A percentile compares a stretch with the other conserved stretches of the same genome.
phyloP scores from a whole-genome alignment of 2,329 filamentous ascomycete genomes.

The Pyrenophora tritici-repentis region DNA sequence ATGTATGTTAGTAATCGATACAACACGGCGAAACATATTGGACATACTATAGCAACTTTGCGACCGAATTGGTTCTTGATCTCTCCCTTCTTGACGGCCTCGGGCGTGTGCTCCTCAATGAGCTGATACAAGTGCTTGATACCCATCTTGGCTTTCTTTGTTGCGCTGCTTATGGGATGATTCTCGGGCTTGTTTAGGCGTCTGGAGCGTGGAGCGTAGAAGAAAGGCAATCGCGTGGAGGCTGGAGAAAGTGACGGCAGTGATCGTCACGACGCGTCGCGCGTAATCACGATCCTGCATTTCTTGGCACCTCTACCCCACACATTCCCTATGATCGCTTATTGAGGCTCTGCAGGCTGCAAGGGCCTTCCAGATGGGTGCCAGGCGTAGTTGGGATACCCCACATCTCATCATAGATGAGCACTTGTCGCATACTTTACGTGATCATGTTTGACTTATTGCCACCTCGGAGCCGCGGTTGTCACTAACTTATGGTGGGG shows the following conservation, averaged over 20 bases:
- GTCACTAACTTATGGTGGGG: constrained; percentile 20
- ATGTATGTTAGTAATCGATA: constrained; percentile 26
- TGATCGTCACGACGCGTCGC: constrained; percentile 35
- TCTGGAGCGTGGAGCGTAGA: not conserved
- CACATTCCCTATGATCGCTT: constrained; percentile 6
- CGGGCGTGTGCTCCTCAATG: constrained; percentile 81
- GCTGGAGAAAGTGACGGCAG: constrained; percentile 23
- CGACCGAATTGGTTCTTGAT: constrained; percentile 99
- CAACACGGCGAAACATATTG: not conserved
- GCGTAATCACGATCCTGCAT: constrained; percentile 37
- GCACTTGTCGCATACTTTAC: not conserved
- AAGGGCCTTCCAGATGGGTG: not conserved
- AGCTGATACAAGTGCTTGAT: constrained; percentile 55
- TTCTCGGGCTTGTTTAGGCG: not conserved
- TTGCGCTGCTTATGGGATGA: not conserved
- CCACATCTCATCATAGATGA: not conserved
- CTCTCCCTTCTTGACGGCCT: constrained; percentile 92
- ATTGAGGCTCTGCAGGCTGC: constrained; percentile 8
- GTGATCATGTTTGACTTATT: constrained; percentile 15
- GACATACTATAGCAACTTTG: constrained; percentile 90
- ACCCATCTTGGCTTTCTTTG: constrained; percentile 37
- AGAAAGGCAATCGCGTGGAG: constrained; percentile 16
- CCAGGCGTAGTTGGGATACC: not conserved
- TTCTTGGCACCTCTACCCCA: constrained; percentile 28
- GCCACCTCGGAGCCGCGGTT: constrained; percentile 34